Evolutionary conservation across 352 stramenopile genomes (phyloP), one percentile per base, ranked within the genome.

Genomic region (Aphanomyces stellatus): DNA sequence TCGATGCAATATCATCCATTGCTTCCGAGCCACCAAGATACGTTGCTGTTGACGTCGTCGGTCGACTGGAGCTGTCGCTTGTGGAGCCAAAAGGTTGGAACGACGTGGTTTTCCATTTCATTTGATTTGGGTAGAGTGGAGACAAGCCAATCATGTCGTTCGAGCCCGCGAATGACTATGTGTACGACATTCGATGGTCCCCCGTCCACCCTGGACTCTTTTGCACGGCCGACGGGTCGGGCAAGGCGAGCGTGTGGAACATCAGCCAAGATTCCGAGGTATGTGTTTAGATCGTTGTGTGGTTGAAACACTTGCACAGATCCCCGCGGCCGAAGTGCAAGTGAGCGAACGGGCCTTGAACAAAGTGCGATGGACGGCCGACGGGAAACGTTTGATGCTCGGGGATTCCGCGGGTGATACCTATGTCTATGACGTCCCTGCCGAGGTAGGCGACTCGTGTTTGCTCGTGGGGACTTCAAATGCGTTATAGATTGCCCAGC

Each of bases 61-160:
- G 71, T 95, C 35, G 88, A 96, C 70, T 96, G 87, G 61, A 93
- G 80, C 1, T 87, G 95, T 46, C 93, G 93, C 62, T 46, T 95
- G 15, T 96, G 88, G 88, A 95, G 85, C 70, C 70, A 72, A 56
- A 67, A 67, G 60, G 60, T 67, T 42, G 8, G 7, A 24, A 19
- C 6, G 10, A 22, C 0, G 51, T 11, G n/a, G 0, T 19, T 46
- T 53, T 2, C 19, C 46, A 19, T 3, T 64, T 48, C 10, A 15
- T 62, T 2, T 19, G 17, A 62, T 62, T 43, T 25, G 85, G 78
- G 0, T 83, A 93, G 70, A 79, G 87, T 51, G 80, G 82, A 11
- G 72, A 91, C 30, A 73, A 65, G 22, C 82, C 86, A 0, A 72
- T 93, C 27, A 76, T 91, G 25, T 90, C 82, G 41, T 95, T 95